Conservation (phyloP, 371 early-diverging fungal species). For the Globomyces sp. region DNA sequence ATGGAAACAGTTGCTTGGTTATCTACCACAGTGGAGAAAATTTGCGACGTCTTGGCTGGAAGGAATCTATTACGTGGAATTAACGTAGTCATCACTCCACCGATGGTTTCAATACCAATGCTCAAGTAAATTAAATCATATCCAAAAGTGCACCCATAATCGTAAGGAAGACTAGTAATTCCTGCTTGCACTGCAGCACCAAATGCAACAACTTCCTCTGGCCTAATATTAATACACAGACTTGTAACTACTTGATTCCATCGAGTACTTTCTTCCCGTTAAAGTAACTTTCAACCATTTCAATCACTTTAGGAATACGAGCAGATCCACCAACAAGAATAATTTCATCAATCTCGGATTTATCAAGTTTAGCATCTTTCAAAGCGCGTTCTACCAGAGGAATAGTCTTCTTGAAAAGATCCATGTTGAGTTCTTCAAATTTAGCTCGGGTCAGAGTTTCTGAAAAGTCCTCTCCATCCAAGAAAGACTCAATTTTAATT, state of each 20-base stretch:
- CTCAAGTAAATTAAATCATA: constrained; percentile 90
- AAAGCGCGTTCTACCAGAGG: constrained; percentile 62
- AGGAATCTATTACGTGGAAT: constrained; percentile 90
- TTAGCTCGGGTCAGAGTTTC: constrained; percentile 64
- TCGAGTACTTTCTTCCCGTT: constrained; percentile 77
- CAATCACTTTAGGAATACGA: constrained; percentile 96
- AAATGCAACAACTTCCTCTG: constrained; percentile 97
- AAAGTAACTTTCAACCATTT: constrained; percentile 83
- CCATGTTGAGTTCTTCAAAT: constrained; percentile 59
- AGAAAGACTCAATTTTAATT: constrained; percentile 66
- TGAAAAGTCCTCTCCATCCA: constrained; percentile 53
- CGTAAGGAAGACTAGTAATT: constrained; percentile 70
- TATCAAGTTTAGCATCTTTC: constrained; percentile 63
- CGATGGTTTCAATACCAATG: constrained; percentile 92
- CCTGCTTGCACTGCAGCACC: constrained; percentile 98
- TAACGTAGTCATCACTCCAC: constrained; percentile 67
- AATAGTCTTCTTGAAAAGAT: constrained; percentile 58
- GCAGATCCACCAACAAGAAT: constrained; percentile 97
- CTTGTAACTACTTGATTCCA: constrained; percentile 52
- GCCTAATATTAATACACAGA: constrained; percentile 15
- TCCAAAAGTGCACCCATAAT: constrained; percentile 69
- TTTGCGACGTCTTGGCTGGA: constrained; percentile 86
- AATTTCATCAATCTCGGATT: constrained; percentile 79
- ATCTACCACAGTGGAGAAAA: constrained; percentile 94
- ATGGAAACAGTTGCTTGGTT: constrained; percentile 92